Conservation (phyloP, 257 asterid genomes). For the Cruciata laevipes region DNA sequence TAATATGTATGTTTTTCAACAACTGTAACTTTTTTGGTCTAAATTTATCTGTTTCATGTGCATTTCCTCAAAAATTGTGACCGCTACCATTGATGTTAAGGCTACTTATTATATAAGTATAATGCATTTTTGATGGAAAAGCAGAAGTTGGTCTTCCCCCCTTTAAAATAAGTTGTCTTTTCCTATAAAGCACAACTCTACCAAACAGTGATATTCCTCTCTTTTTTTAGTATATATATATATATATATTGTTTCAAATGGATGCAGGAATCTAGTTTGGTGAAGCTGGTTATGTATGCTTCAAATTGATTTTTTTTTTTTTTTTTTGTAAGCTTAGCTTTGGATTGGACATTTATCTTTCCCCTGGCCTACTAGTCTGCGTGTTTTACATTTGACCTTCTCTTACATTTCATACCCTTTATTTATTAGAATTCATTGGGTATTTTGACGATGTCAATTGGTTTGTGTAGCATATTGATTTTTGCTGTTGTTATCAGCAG, state of each 20-base stretch:
- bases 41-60: background rate
- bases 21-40: background rate
- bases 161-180: background rate
- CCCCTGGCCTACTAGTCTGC: background rate
- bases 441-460: background rate
- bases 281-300: conserved; percentile 82
- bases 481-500: too few species aligned
- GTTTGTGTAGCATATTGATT: too few species aligned
- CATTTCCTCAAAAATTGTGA: background rate
- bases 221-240: background rate
- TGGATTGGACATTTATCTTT: background rate
- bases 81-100: background rate
- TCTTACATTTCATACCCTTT: background rate
- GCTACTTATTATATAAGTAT: too few species aligned
- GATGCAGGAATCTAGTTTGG: conserved; percentile 84
- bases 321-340: background rate
- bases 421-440: background rate
- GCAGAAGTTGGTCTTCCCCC: background rate
- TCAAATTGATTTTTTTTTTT: background rate
- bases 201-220: background rate
- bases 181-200: background rate
- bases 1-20: background rate
- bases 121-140: too few species aligned
- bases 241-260: background rate
- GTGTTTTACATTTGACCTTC: background rate